Percentiles rank a stretch among this genome's conserved stretches.
Evolutionary conservation across 2,329 filamentous ascomycete genomes (phyloP).

Genomic region (Alternaria sp.): DNA sequence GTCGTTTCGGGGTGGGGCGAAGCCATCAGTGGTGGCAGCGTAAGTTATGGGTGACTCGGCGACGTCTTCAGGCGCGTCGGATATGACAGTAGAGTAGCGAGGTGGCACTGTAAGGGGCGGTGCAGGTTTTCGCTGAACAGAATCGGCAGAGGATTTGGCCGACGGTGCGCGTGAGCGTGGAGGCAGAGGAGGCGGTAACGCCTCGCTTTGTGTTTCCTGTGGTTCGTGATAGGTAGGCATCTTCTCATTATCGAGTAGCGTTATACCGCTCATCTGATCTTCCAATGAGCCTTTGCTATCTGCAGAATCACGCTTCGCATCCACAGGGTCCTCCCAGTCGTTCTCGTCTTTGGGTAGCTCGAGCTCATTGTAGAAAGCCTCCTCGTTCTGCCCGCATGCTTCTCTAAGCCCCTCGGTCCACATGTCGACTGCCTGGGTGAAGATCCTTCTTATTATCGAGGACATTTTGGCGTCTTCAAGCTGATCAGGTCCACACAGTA

Average conservation of each 20-base stretch:
- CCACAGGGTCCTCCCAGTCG: constrained; percentile 58
- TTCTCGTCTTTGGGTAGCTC: constrained; percentile 46
- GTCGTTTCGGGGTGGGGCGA: constrained; percentile 36
- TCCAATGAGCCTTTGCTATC: constrained; percentile 35
- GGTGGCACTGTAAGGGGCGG: constrained; percentile 51
- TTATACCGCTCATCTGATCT: constrained; percentile 51
- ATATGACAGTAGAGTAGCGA: constrained; percentile 53
- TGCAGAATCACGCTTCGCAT: constrained; percentile 32
- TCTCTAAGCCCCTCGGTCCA: constrained; percentile 54
- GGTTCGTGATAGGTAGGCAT: constrained; percentile 17
- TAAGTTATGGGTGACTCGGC: constrained; percentile 50
- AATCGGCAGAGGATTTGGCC: constrained; percentile 35
- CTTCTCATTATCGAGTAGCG: constrained; percentile 52
- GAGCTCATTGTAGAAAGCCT: constrained; percentile 50
- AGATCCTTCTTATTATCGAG: constrained; percentile 56
- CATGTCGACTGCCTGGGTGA: constrained; percentile 56
- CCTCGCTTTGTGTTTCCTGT: constrained; percentile 15
- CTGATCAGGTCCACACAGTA: constrained; percentile 61
- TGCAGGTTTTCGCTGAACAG: constrained; percentile 51
- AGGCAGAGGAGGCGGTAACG: constrained; percentile 46
- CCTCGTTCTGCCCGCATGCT: constrained; percentile 48
- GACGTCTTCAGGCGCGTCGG: constrained; percentile 43
- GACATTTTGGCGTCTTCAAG: constrained; percentile 62
- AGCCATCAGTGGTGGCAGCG: constrained; percentile 49
- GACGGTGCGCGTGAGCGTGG: constrained; percentile 41